Base-by-base conservation (phyloP, 2,329 filamentous ascomycete species). In the Diaporthe capsici region DNA sequence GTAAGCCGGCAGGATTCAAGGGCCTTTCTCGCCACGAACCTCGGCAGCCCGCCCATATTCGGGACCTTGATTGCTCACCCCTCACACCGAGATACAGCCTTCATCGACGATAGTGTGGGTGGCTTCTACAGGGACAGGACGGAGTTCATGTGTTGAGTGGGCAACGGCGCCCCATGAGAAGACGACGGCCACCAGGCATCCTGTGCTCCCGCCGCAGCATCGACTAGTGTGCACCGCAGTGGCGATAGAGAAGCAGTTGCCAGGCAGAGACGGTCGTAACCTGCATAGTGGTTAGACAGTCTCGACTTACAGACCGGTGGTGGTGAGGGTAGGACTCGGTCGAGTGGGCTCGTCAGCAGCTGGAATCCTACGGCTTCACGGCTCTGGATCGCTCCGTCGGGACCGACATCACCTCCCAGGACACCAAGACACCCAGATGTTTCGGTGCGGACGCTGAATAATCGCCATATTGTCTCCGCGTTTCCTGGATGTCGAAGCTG, bases 141-240 rank as follows among this genome's bases (percentile, higher is more conserved):
- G n/a, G 4, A 20, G 12, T 3, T 13, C n/a, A 39, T 39, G 3
- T 28, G 22, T 22, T 39, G 31, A 20, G 12, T 51, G 34, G 47
- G 47, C 22, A 68, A 51, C 22, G 22, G 47, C 47, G 31, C 47
- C 63, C 63, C 63, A 68, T 12, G 61, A 13, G 47, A 28, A 39
- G 49, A 55, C n/a, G 49, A 53, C 34, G 7, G 34, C 34, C n/a
- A 28, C 7, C 65, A 70, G 65, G 65, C 47, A 70, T 55, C 65
- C 47, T 70, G 65, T 70, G n/a, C 34, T 55, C 49, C 65, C 49
- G 20, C 34, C 49, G 37, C 34, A 70, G 49, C 65, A 42, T 68
- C 31, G 10, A 51, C 34, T 53, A 68, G 31, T 68, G 65, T 53
- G 34, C 31, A 8, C 20, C n/a, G n/a, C 34, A 42, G 34, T 42